A percentile compares a stretch with the other conserved stretches of the same genome.
phyloP scores from a whole-genome alignment of 2,329 filamentous ascomycete genomes.

The Ophiostoma fasciatum region DNA sequence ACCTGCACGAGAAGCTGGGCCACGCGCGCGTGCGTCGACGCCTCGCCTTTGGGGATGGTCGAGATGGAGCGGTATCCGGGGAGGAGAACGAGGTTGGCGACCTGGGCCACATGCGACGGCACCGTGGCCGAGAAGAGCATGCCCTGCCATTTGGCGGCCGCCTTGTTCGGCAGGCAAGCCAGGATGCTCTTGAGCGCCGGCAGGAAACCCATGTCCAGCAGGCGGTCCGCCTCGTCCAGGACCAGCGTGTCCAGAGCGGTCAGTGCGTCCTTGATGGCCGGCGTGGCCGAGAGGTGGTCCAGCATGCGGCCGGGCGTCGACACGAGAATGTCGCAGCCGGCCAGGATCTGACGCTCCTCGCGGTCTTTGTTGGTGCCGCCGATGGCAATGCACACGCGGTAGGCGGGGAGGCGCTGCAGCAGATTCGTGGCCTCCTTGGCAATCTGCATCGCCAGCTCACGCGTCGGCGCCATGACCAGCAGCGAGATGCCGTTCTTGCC shows the following conservation, averaged over 20 bases:
- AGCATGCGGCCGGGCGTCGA: constrained; percentile 67
- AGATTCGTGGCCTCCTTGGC: constrained; percentile 56
- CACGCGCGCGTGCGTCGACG: constrained; percentile 60
- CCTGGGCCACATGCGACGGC: constrained; percentile 59
- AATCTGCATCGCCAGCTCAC: constrained; percentile 57
- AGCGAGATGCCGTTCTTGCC: constrained; percentile 33
- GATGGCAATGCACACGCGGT: constrained; percentile 64
- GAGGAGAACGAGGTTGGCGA: constrained; percentile 55
- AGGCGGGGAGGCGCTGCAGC: constrained; percentile 56
- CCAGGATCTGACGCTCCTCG: constrained; percentile 54
- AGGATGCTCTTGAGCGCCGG: constrained; percentile 65
- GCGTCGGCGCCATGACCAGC: constrained; percentile 55
- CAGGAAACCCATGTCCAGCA: constrained; percentile 78
- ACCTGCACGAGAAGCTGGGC: constrained; percentile 57
- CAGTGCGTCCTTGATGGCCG: constrained; percentile 51
- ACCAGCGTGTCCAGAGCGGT: constrained; percentile 60
- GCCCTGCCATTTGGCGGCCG: constrained; percentile 46
- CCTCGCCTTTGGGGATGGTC: constrained; percentile 60
- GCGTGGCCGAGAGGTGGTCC: constrained; percentile 64
- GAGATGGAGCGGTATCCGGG: constrained; percentile 66
- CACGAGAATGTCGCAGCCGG: constrained; percentile 65
- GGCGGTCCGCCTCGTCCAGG: constrained; percentile 68
- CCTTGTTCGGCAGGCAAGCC: constrained; percentile 48
- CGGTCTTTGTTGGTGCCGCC: constrained; percentile 62
- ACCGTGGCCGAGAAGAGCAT: constrained; percentile 82